Conservation (phyloP, 768 basidiomycete genomes). For the Clathrus columnatus region DNA sequence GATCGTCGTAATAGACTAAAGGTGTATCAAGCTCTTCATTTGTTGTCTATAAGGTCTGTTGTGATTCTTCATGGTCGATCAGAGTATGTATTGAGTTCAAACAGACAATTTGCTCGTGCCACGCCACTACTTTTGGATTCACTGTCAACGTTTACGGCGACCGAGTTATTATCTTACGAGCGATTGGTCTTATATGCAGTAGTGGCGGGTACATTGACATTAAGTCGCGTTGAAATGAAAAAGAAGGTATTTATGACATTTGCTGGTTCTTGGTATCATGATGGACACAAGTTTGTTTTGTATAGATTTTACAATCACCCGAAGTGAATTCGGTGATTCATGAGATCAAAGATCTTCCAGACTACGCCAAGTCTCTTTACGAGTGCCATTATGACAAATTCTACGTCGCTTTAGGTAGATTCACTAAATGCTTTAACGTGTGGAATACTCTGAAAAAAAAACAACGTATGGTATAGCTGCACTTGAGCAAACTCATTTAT, state of each 20-base stretch:
- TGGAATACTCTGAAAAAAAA: neutral
- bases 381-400: conserved; percentile 93
- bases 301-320: conserved; percentile 71
- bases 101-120: conserved; percentile 77
- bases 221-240: conserved; percentile 81
- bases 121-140: conserved; percentile 86
- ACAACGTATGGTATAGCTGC: conserved; percentile 49
- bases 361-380: conserved; percentile 80
- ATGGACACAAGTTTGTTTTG: neutral
- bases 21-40: conserved; percentile 84
- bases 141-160: conserved; percentile 89
- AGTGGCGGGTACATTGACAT: conserved; percentile 63
- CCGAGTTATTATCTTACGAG: conserved; percentile 79
- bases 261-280: neutral
- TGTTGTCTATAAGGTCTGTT: conserved; percentile 54
- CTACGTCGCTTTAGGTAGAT: conserved; percentile 76
- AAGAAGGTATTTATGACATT: conserved; percentile 53
- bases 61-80: neutral
- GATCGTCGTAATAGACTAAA: conserved; percentile 94
- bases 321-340: conserved; percentile 84
- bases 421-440: conserved; percentile 3
- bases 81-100: neutral
- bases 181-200: conserved; percentile 85
- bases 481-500: conserved; percentile 78
- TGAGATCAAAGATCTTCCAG: conserved; percentile 72